phyloP scores from a whole-genome alignment of 1,139 yeast species.

The Debaryomyces subglobosus region DNA sequence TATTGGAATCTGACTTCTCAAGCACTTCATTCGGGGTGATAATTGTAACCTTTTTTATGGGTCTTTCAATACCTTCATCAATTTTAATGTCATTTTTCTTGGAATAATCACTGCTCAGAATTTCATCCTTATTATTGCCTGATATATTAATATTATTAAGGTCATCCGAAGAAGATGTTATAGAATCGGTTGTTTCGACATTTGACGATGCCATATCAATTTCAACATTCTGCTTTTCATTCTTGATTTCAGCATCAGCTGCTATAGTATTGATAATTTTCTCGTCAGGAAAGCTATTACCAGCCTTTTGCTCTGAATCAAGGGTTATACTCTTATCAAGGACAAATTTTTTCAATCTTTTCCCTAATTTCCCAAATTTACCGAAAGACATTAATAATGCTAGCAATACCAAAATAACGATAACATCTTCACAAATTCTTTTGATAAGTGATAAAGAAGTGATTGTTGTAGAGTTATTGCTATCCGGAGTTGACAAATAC shows the following conservation, averaged over 20 bases:
- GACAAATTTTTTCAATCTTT: slow-evolving; percentile 19
- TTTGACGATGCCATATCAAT: slow-evolving; percentile 3
- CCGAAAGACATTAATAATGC: slow-evolving; percentile 35
- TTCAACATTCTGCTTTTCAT: not conserved
- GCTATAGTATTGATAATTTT: not conserved
- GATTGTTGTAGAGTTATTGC: slow-evolving; percentile 7
- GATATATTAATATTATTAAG: not conserved
- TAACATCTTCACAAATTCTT: slow-evolving; percentile 53
- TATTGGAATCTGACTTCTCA: slow-evolving; percentile 13
- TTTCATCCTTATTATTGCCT: not conserved
- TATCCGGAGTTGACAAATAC: slow-evolving; percentile 8
- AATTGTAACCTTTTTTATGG: slow-evolving; percentile 32
- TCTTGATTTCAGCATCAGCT: not conserved
- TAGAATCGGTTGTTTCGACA: not conserved
- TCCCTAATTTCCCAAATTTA: slow-evolving; percentile 32
- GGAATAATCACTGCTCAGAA: not conserved
- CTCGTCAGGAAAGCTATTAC: not conserved
- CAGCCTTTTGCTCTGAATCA: not conserved
- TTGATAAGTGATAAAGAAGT: slow-evolving; percentile 19
- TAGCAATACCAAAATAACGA: slow-evolving; percentile 40
- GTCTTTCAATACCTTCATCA: not conserved
- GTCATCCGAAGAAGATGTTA: not conserved
- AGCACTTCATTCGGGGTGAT: slow-evolving; percentile 26
- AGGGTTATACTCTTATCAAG: slow-evolving; percentile 16
- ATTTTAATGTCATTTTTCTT: not conserved